A percentile compares a stretch with the other conserved stretches of the same genome.
These are phyloP conservation scores for Sistotremastrum niveocremeum DNA, from an alignment of 768 basidiomycete species.

Conservation along the genomic window DNA sequence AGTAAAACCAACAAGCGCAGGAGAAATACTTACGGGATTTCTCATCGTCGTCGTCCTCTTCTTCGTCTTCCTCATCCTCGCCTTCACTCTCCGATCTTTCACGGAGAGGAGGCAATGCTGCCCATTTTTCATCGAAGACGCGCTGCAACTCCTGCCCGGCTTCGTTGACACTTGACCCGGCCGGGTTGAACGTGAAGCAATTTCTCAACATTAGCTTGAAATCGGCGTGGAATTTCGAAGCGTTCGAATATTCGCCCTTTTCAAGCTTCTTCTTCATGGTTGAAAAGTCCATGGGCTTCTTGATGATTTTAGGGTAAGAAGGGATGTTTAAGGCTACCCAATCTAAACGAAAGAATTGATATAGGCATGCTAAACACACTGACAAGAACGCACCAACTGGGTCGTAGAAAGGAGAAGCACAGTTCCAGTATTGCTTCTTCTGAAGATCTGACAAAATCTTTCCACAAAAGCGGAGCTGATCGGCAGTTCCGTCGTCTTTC, in stretches of 20 bases:
- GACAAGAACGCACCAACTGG: slow-evolving; percentile 67
- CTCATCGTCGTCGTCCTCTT: slow-evolving; percentile 56
- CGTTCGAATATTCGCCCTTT: slow-evolving; percentile 57
- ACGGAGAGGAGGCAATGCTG: slow-evolving; percentile 49
- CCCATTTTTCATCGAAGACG: slow-evolving; percentile 91
- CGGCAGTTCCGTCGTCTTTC: slow-evolving; percentile 55
- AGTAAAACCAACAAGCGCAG: neutral
- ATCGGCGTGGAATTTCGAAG: slow-evolving; percentile 75
- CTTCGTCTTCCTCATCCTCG: slow-evolving; percentile 53
- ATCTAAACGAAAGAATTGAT: slow-evolving; percentile 31
- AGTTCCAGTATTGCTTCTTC: slow-evolving; percentile 59
- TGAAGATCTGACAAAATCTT: slow-evolving; percentile 65
- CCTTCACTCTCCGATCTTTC: slow-evolving; percentile 32
- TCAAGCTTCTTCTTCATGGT: slow-evolving; percentile 84
- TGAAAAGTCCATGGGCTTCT: slow-evolving; percentile 89
- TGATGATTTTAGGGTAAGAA: slow-evolving; percentile 74
- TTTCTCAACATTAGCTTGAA: slow-evolving; percentile 93
- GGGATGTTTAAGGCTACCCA: slow-evolving; percentile 69
- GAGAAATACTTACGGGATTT: slow-evolving; percentile 42
- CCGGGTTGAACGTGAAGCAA: slow-evolving; percentile 85
- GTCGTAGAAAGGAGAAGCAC: slow-evolving; percentile 80
- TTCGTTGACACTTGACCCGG: slow-evolving; percentile 73
- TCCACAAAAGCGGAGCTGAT: slow-evolving; percentile 74
- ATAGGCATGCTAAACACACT: neutral
- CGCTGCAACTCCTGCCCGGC: slow-evolving; percentile 78